Conservation (phyloP, 1,139 yeast species). For the Lodderomyces parapsilosis region DNA sequence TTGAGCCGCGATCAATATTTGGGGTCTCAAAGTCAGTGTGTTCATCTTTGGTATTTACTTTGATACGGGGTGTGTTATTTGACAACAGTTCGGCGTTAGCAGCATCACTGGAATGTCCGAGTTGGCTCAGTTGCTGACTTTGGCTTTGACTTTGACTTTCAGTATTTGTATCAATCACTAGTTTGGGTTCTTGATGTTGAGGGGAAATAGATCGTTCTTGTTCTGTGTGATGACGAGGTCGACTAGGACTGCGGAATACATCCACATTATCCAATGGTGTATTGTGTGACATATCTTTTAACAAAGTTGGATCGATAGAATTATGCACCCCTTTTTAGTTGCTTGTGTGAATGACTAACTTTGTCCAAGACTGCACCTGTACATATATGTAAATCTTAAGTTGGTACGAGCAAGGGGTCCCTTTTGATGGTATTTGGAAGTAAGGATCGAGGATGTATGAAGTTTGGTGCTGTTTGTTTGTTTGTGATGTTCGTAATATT, state of each 20-base stretch:
- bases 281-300: neutral
- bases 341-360: too few relatives aligned
- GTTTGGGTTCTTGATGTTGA: slow-evolving; percentile 1
- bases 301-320: too few relatives aligned
- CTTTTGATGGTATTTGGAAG: too few relatives aligned
- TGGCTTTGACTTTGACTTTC: neutral
- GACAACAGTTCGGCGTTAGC: neutral
- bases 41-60: neutral
- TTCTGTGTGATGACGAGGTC: neutral
- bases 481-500: too few relatives aligned
- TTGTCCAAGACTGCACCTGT: too few relatives aligned
- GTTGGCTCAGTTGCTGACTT: neutral
- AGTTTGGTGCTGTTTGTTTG: too few relatives aligned
- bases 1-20: neutral
- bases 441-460: too few relatives aligned
- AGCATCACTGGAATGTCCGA: neutral
- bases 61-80: neutral
- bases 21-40: neutral
- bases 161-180: too few relatives aligned
- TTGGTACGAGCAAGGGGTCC: too few relatives aligned
- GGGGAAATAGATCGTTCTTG: slow-evolving; percentile 7
- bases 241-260: slow-evolving; percentile 1
- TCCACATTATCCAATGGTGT: neutral
- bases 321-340: too few relatives aligned
- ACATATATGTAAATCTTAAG: too few relatives aligned